phyloP scores from a whole-genome alignment of 495 filamentous ascomycete genomes.

The Hypoxylon fuscum region DNA sequence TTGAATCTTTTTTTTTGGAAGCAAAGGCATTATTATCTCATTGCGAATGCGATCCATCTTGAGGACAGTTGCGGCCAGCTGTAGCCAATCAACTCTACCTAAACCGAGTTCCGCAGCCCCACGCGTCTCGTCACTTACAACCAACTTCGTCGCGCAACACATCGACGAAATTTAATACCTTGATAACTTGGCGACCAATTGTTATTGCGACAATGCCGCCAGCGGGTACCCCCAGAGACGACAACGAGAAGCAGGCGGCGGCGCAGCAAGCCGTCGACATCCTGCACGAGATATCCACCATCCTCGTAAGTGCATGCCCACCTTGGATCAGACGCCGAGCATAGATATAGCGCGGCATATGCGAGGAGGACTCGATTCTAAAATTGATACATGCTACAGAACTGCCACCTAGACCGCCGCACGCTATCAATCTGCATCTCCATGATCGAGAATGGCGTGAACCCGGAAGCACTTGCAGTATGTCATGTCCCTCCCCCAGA shows the following conservation, averaged over 20 bases:
- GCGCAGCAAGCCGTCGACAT: conserved; percentile 97
- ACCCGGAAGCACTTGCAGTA: conserved; percentile 94
- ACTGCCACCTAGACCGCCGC: conserved; percentile 88
- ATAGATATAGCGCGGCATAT: neutral
- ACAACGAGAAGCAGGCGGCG: conserved; percentile 80
- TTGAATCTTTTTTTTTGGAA: too few relatives aligned
- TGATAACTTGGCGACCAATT: neutral
- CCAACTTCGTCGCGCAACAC: conserved; percentile 5
- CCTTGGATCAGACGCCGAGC: neutral
- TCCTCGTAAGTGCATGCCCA: conserved; percentile 68
- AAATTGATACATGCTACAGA: conserved; percentile 60
- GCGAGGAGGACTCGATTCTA: too few relatives aligned
- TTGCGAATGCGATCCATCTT: neutral
- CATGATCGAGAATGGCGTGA: conserved; percentile 94
- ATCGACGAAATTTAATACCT: neutral
- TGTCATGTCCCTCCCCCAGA: too few relatives aligned
- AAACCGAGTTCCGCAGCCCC: conserved; percentile 7
- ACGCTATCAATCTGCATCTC: conserved; percentile 94
- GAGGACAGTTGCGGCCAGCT: conserved; percentile 22
- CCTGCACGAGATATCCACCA: conserved; percentile 88
- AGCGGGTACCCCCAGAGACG: conserved; percentile 48
- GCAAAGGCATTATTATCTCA: neutral
- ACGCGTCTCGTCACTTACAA: conserved; percentile 21
- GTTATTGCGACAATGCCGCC: conserved; percentile 31
- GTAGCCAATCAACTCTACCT: conserved; percentile 1